Evolutionary conservation across 2,329 filamentous ascomycete genomes (phyloP), one percentile per base, ranked within the genome.

Genomic region (Basipetospora chlamydospora): DNA sequence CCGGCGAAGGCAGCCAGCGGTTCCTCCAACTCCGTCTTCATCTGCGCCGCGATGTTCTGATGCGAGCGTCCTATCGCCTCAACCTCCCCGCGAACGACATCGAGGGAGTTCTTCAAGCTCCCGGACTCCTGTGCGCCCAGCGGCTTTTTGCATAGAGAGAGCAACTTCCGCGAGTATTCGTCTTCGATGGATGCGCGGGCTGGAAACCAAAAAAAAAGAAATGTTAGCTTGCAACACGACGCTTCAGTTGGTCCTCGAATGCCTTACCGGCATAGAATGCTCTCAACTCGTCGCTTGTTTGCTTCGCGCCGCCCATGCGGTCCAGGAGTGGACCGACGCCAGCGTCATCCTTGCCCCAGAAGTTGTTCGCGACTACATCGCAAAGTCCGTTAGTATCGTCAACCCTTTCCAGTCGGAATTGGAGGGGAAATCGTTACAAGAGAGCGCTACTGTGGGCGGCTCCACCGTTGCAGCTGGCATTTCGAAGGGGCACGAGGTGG

Each of bases 271-370:
- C 76, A 57, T 98, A 98, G 61, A 98, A 98, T 8, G 79, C 67
- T 53, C 83, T 88, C 35, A 98, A 60, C 60, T 98, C 90, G 59
- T 98, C 92, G 55, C 80, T 87, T 18, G 90, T 95, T 50, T 81
- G 76, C 66, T 98, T 98, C 33, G 90, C 85, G 58, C 78, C 80
- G 53, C 85, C 80, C 85, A 98, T 93, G 52, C 90, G 88, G 56
- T 88, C 84, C 21, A 98, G 70, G 51, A 98, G 73, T 40, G 90
- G 92, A 31, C 70, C 70, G 51, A 98, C 87, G 54, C 90, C 92
- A 35, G 88, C 90, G 67, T 98, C 90, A 57, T 96, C 88, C 67
- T 93, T 96, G 44, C 90, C 90, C 90, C 90, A 98, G 60, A 98
- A 98, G 57, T 98, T 98, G 64, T 98, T 98, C 51, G 90, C 88